Conservation (phyloP, 2,329 filamentous ascomycete species). For the Botryotinia convoluta region DNA sequence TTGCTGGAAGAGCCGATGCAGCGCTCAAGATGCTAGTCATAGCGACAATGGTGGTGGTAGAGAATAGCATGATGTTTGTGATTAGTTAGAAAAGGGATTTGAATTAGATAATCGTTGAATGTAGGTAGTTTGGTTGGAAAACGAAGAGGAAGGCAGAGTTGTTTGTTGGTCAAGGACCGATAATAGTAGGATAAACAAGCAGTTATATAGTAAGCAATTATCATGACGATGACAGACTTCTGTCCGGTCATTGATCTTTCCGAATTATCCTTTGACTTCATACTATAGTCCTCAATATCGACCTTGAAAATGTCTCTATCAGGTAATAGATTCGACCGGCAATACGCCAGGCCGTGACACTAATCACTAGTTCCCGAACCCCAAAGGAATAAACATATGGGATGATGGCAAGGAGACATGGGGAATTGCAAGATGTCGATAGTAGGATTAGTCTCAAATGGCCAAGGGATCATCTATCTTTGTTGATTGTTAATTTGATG, state of each 20-base stretch:
- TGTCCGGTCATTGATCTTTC: not conserved
- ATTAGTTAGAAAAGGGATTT: not conserved
- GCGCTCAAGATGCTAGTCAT: constrained; percentile 20
- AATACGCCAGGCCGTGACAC: not conserved
- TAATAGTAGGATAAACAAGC: not conserved
- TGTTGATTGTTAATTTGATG: not conserved
- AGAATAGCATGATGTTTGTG: constrained; percentile 32
- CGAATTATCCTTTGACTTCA: not conserved
- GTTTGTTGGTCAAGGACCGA: not conserved
- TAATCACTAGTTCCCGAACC: not conserved
- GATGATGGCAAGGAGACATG: not conserved
- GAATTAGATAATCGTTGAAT: no score
- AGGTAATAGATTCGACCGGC: constrained; percentile 11
- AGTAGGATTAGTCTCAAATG: not conserved
- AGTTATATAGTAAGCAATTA: not conserved
- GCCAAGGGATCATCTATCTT: not conserved
- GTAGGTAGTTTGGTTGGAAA: not conserved
- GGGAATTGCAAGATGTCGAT: not conserved
- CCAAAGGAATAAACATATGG: not conserved
- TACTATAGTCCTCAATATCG: not conserved
- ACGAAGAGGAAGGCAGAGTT: not conserved
- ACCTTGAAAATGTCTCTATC: not conserved
- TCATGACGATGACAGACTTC: not conserved
- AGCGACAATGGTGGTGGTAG: constrained; percentile 24
- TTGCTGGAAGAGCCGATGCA: constrained; percentile 26